Evolutionary conservation across 179 eudicot species (phyloP), one percentile per base, ranked within the genome.

Genomic region (Sideroxylon spinosum): DNA sequence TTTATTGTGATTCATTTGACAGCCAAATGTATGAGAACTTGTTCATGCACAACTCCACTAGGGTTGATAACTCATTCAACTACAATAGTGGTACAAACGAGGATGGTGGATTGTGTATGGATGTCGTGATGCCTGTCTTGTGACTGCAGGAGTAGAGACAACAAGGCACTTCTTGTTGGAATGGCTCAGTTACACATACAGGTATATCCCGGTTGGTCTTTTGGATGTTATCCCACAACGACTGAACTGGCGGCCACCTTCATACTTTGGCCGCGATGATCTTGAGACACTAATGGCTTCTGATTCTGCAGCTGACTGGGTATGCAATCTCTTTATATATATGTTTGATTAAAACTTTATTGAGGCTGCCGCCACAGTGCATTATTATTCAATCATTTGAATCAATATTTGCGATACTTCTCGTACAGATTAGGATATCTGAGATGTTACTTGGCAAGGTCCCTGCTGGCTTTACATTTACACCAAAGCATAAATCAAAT

Each of bases 241-340:
- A 78, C 75, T 92, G 75, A 95, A 93, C 73, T 93, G 97, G 94
- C 86, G 99, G 55, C 89, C 94, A 26, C 99, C 98, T 28, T 87
- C 99, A 0, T 95, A 90, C 82, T 89, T 61, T 75, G 98, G 99
- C n/a, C 93, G 99, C 55, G 82, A 95, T 82, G 97, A 95, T 84
- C 90, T 95, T 56, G 99, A 95, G 85, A 93, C 99, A 13, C 76
- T 95, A 44, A 95, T 95, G 98, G 95, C 97, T 56, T 95, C 98
- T 52, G 99, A 95, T 63, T 95, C 99, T 80, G 99, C 98, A 10
- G 98, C 97, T 67, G 99, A 95, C 76, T 95, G 99, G 98, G 98
- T 95, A 76, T 71, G 90, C 75, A 73, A 22, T 79, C 50, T 9
- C 9, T 17, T 7, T 50, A 50, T 28, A n/a, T 28, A 29, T 55